A percentile compares a stretch with the other conserved stretches of the same genome.
Evolutionary conservation across 1,284 basidiomycete species (phyloP).

Genomic region (Fomitopsis palustris): DNA sequence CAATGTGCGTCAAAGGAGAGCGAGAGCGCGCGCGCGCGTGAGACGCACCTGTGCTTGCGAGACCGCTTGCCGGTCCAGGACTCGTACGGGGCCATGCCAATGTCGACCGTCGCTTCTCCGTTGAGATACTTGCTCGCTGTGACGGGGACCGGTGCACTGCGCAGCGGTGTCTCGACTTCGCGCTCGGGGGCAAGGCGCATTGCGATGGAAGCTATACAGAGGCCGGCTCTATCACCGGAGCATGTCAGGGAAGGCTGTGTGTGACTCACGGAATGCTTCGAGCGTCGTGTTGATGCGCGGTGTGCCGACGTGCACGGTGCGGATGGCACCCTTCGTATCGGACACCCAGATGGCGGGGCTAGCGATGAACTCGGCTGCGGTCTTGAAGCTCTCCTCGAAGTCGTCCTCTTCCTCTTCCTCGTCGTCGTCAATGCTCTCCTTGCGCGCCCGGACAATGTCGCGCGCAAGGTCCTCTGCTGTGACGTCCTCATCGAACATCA

Average conservation of each 20-base stretch:
- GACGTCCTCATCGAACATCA: conserved; percentile 11
- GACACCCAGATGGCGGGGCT: not conserved
- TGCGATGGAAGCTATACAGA: not conserved
- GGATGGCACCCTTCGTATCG: not conserved
- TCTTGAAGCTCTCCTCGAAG: conserved; percentile 16
- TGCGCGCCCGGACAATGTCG: conserved; percentile 3
- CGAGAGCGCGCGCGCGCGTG: not conserved
- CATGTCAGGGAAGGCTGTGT: not conserved
- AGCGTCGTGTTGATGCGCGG: not conserved
- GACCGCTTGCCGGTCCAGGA: conserved; percentile 24
- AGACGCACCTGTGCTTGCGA: conserved; percentile 8
- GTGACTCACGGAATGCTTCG: not conserved
- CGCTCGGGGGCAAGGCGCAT: not conserved
- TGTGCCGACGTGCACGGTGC: not conserved
- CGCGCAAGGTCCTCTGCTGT: conserved; percentile 10
- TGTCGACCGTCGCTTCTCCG: conserved; percentile 14
- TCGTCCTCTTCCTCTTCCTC: not conserved
- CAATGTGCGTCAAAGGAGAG: not conserved
- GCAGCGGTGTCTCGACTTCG: not conserved
- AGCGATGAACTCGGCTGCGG: conserved; percentile 13
- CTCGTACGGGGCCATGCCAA: conserved; percentile 24
- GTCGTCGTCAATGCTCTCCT: not conserved
- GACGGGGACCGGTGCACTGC: conserved; percentile 6
- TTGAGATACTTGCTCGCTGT: conserved; percentile 12
- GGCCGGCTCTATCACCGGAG: not conserved